A percentile compares a stretch with the other conserved stretches of the same genome.
Conservation (phyloP, 768 basidiomycete species). For the Boletellus emodensis region DNA sequence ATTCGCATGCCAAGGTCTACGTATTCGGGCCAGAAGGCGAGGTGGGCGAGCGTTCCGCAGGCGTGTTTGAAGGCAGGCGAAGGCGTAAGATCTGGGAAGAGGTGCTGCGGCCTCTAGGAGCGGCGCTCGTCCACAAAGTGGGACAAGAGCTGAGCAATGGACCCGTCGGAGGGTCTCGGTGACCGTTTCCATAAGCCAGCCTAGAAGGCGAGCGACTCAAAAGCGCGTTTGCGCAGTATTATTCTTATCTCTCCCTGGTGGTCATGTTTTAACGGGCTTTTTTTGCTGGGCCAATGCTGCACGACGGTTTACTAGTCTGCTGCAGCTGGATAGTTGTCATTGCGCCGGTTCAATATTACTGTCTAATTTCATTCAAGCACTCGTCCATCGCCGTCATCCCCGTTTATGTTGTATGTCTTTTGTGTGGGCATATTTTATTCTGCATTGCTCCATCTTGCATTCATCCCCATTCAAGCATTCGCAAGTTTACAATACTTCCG, state of each 20-base stretch:
- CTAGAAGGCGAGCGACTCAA: neutral
- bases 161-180: slow-evolving; percentile 35
- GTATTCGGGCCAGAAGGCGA: slow-evolving; percentile 84
- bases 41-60: slow-evolving; percentile 62
- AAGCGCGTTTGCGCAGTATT: slow-evolving; percentile 3
- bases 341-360: neutral
- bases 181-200: slow-evolving; percentile 1
- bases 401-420: neutral
- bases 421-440: neutral
- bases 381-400: neutral
- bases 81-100: slow-evolving; percentile 59
- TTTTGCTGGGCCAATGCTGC: neutral
- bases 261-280: slow-evolving; percentile 3
- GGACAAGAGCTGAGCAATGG: slow-evolving; percentile 73
- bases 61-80: slow-evolving; percentile 64
- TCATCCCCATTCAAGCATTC: neutral
- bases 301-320: neutral
- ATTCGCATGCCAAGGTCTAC: slow-evolving; percentile 54
- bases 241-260: neutral
- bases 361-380: neutral
- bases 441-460: neutral
- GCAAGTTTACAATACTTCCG: too few relatives aligned
- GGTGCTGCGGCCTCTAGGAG: slow-evolving; percentile 65
- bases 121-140: slow-evolving; percentile 64
- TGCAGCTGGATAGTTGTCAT: neutral